These are phyloP conservation scores for Xenoacremonium recifei DNA, from an alignment of 2,329 filamentous ascomycete genomes.

Conservation along the genomic window DNA sequence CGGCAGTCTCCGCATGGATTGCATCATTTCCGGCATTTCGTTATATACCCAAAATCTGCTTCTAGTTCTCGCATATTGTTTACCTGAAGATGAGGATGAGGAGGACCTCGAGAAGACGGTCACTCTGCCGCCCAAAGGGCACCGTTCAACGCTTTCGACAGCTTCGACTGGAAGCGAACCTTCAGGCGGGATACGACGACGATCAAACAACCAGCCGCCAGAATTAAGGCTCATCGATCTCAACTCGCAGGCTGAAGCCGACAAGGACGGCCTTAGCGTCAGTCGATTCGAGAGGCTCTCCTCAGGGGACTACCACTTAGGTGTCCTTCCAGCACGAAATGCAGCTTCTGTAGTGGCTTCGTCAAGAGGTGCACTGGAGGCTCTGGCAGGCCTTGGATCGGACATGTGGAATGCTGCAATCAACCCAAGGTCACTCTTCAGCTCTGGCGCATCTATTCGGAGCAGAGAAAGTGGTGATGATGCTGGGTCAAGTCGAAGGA, in stretches of 20 bases:
- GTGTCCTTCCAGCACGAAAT: conserved; percentile 71
- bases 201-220: conserved; percentile 78
- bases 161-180: conserved; percentile 56
- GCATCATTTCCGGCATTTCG: conserved; percentile 94
- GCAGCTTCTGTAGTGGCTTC: conserved; percentile 63
- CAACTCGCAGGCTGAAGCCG: conserved; percentile 79
- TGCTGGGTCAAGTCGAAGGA: conserved; percentile 45
- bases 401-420: conserved; percentile 91
- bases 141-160: conserved; percentile 43
- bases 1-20: conserved; percentile 85
- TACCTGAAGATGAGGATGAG: conserved; percentile 66
- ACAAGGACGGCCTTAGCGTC: conserved; percentile 81
- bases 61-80: conserved; percentile 87
- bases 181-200: conserved; percentile 64
- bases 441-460: conserved; percentile 75
- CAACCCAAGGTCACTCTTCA: conserved; percentile 84
- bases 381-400: conserved; percentile 67
- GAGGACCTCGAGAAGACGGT: conserved; percentile 28
- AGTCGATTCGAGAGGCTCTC: conserved; percentile 84
- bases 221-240: conserved; percentile 91
- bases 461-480: conserved; percentile 62
- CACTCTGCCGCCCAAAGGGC: conserved; percentile 32
- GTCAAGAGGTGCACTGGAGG: conserved; percentile 73
- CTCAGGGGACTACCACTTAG: conserved; percentile 88
- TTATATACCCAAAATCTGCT: conserved; percentile 91